phyloP scores from a whole-genome alignment of 441 rosid species.

The Rhodomyrtus psidioides region DNA sequence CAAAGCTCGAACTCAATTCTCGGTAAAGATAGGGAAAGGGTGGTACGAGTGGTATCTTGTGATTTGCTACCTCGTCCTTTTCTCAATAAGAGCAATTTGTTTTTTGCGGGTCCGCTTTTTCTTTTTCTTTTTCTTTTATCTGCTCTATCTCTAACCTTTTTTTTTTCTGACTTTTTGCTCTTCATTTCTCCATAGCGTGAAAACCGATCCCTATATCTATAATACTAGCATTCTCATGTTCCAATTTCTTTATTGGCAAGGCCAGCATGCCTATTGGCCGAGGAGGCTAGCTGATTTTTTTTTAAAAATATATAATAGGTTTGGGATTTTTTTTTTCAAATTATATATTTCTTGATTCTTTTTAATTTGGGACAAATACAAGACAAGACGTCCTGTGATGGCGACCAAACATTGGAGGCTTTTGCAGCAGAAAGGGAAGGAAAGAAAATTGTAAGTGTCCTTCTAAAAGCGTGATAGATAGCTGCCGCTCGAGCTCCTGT shows the following conservation, averaged over 20 bases:
- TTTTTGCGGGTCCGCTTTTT: not conserved
- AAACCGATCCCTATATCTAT: no score
- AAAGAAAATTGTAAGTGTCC: not conserved
- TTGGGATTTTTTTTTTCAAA: constrained; percentile 2
- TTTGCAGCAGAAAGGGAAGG: not conserved
- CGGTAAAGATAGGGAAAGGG: not conserved
- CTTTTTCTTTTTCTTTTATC: no score
- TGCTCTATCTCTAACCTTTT: no score
- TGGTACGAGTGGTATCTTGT: not conserved
- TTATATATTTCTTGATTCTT: not conserved
- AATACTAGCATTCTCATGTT: no score
- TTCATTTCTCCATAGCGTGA: no score
- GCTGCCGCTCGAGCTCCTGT: not conserved
- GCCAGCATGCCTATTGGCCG: no score
- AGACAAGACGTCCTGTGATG: not conserved
- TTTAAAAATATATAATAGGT: not conserved
- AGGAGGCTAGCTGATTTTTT: not conserved
- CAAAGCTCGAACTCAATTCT: constrained; percentile 13
- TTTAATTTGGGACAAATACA: not conserved
- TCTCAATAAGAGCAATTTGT: not conserved
- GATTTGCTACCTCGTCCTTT: constrained; percentile 9
- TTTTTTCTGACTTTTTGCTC: no score
- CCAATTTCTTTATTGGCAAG: no score
- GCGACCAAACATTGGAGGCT: not conserved
- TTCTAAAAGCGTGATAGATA: not conserved